Percentiles rank a stretch among this genome's conserved stretches.
Evolutionary conservation across 2,329 filamentous ascomycete genomes (phyloP).

Genomic region (Metarhizium robertsii): DNA sequence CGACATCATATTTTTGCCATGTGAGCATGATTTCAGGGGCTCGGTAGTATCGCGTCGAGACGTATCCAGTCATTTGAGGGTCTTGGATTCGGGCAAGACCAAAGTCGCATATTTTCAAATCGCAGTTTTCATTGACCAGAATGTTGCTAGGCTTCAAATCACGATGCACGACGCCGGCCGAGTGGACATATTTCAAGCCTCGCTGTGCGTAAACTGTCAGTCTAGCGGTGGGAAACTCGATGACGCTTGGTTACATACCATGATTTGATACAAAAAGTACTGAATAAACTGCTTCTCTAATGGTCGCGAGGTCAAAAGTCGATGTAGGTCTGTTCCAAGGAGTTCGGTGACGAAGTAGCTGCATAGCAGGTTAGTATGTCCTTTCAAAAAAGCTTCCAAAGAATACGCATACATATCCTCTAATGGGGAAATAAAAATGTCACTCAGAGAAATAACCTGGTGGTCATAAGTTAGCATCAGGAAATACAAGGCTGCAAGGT

Average conservation of each 20-base stretch:
- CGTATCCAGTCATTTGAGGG: slow-evolving; percentile 98
- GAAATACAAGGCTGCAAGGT: not conserved
- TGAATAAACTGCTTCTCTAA: slow-evolving; percentile 99
- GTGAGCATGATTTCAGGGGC: slow-evolving; percentile 99
- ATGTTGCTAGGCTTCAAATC: slow-evolving; percentile 99
- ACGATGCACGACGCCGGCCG: slow-evolving; percentile 92
- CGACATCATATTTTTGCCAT: slow-evolving; percentile 99
- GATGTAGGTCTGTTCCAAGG: slow-evolving; percentile 90
- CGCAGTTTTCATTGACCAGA: slow-evolving; percentile 98
- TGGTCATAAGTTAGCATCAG: slow-evolving; percentile 7
- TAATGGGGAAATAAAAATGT: slow-evolving; percentile 98
- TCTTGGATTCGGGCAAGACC: slow-evolving; percentile 96
- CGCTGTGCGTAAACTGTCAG: slow-evolving; percentile 46
- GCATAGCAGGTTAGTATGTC: slow-evolving; percentile 11
- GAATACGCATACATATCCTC: slow-evolving; percentile 76
- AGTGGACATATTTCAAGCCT: slow-evolving; percentile 97
- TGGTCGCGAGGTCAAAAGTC: slow-evolving; percentile 86
- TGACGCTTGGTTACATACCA: slow-evolving; percentile 50
- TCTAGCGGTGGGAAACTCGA: not conserved
- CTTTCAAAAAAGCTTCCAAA: slow-evolving; percentile 4
- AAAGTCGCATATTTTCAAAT: slow-evolving; percentile 99
- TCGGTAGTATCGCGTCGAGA: slow-evolving; percentile 96
- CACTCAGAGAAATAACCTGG: slow-evolving; percentile 92
- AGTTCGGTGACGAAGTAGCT: slow-evolving; percentile 98
- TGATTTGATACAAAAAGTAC: slow-evolving; percentile 98